Conservation (phyloP, 345 rosid genomes). For the Euclidium syriacum region DNA sequence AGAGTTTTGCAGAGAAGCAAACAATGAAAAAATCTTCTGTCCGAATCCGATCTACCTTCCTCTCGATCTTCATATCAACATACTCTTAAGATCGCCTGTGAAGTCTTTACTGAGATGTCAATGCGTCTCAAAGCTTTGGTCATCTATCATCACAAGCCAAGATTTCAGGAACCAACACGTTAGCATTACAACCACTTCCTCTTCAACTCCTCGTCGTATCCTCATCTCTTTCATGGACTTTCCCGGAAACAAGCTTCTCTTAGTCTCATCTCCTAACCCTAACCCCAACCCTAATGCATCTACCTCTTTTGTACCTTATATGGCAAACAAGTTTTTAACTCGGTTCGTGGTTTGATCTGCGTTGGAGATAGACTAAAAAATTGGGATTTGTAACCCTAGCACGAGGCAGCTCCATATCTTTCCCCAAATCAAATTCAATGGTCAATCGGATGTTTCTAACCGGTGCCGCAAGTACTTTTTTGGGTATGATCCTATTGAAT, state of each 20-base stretch:
- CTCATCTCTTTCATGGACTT: not conserved
- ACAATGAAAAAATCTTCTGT: too few species aligned
- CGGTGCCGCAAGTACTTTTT: not conserved
- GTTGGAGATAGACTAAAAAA: not conserved
- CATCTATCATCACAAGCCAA: not conserved
- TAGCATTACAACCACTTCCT: not conserved
- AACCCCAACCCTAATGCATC: too few species aligned
- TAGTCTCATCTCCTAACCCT: not conserved
- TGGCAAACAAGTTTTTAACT: not conserved
- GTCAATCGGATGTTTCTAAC: not conserved
- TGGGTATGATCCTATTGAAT: not conserved
- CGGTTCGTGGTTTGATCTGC: not conserved
- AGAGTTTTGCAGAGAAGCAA: too few species aligned
- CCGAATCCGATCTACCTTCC: not conserved
- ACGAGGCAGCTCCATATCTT: not conserved
- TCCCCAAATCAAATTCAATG: not conserved
- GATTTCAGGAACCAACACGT: not conserved
- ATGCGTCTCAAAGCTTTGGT: constrained; percentile 4
- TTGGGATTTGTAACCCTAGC: not conserved
- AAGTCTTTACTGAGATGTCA: not conserved
- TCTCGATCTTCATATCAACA: not conserved
- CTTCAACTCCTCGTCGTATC: not conserved
- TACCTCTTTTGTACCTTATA: not conserved
- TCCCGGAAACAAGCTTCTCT: not conserved
- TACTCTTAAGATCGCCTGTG: not conserved